These are phyloP conservation scores for Leucocoprinus sp. DNA, from an alignment of 768 basidiomycete species.

Conservation along the genomic window DNA sequence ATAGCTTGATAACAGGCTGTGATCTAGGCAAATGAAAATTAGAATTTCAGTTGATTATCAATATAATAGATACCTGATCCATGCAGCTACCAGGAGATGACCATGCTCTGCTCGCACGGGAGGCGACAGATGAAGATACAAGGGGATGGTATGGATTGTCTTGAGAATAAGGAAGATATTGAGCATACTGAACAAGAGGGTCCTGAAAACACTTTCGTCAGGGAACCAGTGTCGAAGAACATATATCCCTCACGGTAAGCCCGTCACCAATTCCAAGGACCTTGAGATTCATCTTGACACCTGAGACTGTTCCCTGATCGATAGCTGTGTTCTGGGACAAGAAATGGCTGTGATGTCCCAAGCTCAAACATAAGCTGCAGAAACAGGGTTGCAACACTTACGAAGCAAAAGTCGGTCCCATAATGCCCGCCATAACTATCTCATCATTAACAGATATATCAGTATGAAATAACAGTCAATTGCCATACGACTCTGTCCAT, in stretches of 20 bases:
- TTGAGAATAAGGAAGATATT: slow-evolving; percentile 46
- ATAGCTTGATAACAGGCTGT: slow-evolving; percentile 41
- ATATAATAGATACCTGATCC: slow-evolving; percentile 28
- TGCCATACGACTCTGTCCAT: slow-evolving; percentile 55
- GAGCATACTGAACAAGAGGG: slow-evolving; percentile 46
- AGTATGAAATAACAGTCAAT: background rate
- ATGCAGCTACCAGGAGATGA: slow-evolving; percentile 39
- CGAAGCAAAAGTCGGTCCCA: slow-evolving; percentile 58
- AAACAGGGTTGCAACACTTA: slow-evolving; percentile 16
- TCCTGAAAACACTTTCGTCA: slow-evolving; percentile 25
- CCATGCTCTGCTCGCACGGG: slow-evolving; percentile 36
- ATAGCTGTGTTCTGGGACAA: slow-evolving; percentile 53
- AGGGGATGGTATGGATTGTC: slow-evolving; percentile 51
- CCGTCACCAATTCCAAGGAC: slow-evolving; percentile 58
- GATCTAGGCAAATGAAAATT: slow-evolving; percentile 34
- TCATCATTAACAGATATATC: no score
- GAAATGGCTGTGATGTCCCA: slow-evolving; percentile 32
- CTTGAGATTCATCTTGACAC: slow-evolving; percentile 49
- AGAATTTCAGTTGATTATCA: no score
- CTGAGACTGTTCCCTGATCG: slow-evolving; percentile 32
- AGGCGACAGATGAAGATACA: slow-evolving; percentile 34
- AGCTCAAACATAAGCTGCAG: background rate
- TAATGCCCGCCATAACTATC: slow-evolving; percentile 66
- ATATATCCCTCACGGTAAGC: slow-evolving; percentile 43
- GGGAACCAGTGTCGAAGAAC: no score